Percentiles rank a stretch among this genome's conserved stretches.
Evolutionary conservation across 176 grass and related monocot species (phyloP).

Genomic region (Carex myosuroides): DNA sequence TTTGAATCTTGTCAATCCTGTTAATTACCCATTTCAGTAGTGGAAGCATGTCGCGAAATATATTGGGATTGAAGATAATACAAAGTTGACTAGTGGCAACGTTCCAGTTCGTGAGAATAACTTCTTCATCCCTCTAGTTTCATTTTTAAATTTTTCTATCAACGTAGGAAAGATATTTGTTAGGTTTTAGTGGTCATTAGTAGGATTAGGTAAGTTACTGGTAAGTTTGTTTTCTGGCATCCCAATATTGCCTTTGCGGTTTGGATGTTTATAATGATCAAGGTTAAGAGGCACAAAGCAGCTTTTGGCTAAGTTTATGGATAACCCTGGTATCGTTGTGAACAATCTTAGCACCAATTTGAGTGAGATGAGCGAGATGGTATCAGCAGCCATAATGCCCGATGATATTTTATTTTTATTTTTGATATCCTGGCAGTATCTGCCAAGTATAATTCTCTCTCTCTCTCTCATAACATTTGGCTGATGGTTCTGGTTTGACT

Average conservation of each 20-base stretch:
- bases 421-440: too few relatives aligned
- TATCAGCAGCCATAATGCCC: background rate
- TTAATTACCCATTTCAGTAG: background rate
- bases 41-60: background rate
- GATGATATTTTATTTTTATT: background rate
- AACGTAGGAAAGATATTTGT: background rate
- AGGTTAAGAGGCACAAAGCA: background rate
- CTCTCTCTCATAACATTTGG: background rate
- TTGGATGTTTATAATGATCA: background rate
- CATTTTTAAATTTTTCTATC: background rate
- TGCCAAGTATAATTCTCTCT: background rate
- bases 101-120: too few relatives aligned
- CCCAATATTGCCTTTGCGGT: background rate
- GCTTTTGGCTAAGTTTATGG: background rate
- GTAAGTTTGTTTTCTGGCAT: background rate
- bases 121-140: background rate
- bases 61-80: background rate
- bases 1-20: background rate
- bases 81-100: too few relatives aligned
- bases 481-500: background rate
- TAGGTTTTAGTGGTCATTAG: background rate
- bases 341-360: background rate
- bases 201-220: background rate
- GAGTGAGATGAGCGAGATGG: background rate
- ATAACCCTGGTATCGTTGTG: background rate